Evolutionary conservation across 1,284 basidiomycete species (phyloP), one percentile per base, ranked within the genome.

Genomic region (Puccinia hordei): DNA sequence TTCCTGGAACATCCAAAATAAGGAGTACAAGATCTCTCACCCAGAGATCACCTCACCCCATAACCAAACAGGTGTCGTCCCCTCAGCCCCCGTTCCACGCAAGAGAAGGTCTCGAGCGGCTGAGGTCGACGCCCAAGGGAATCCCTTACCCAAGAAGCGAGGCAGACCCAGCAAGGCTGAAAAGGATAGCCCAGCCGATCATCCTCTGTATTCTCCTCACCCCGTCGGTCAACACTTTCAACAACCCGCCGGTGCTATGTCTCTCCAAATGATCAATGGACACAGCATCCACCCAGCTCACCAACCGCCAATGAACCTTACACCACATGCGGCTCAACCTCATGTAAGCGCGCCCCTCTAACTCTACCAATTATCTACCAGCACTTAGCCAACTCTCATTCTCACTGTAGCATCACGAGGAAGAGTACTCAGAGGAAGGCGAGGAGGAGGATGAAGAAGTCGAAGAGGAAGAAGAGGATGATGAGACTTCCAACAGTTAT

Each of bases 1-100:
- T 15, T 66, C 74, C 15, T 77, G 74, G 74, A 77, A 77, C 63
- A 66, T 65, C 24, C 61, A 77, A 35, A 77, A 66, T 27, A 65
- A 55, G 46, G 61, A 77, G 49, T 77, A 77, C 46, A 65, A 68
- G 38, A 65, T 15, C 30, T 46, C 46, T 35, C 74, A 77, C 49
- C 63, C 74, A n/a, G 74, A 77, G 19, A 49, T 35, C 30, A 63
- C 46, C 17, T 75, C 73, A 10, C 74, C 74, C 3, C 59, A 46
- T 10, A 46, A 41, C 22, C 63, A 66, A 49, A 46, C 61, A 2
- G 57, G 55, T n/a, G 61, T 22, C 13, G 8, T n/a, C 22, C 44
- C 13, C n/a, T 41, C 38, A 41, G 41, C 59, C 27, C 46, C 74
- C 49, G 59, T 27, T 24, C 13, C n/a, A 38, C 73, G 57, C 24